Evolutionary conservation across 495 filamentous ascomycete species (phyloP).

Genomic region (Chaetomium tenue): DNA sequence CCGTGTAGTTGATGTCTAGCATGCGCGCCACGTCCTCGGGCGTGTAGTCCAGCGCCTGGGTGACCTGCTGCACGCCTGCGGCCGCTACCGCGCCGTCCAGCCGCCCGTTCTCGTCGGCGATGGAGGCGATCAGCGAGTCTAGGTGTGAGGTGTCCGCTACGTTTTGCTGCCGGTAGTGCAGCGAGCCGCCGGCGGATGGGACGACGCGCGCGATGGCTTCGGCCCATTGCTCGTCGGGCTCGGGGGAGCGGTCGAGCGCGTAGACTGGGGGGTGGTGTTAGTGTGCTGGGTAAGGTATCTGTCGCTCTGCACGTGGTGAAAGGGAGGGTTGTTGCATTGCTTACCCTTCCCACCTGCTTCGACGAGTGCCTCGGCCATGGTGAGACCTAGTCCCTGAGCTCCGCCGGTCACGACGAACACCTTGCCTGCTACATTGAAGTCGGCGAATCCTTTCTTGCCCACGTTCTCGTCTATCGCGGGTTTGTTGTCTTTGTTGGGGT

Average conservation of each 20-base stretch:
- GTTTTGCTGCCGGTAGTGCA: slow-evolving; percentile 64
- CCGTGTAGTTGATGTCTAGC: slow-evolving; percentile 74
- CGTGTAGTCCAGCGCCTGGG: slow-evolving; percentile 66
- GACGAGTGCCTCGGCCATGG: slow-evolving; percentile 65
- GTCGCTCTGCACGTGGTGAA: no score
- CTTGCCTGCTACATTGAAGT: slow-evolving; percentile 56
- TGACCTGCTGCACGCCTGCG: slow-evolving; percentile 71
- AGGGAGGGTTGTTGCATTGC: background rate
- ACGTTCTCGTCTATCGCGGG: slow-evolving; percentile 14
- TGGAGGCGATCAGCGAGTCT: slow-evolving; percentile 52
- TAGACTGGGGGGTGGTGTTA: slow-evolving; percentile 48
- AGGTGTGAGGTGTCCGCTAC: slow-evolving; percentile 59
- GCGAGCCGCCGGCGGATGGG: slow-evolving; percentile 50
- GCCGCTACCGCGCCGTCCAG: slow-evolving; percentile 76
- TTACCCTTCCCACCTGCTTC: slow-evolving; percentile 67
- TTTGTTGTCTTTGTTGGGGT: background rate
- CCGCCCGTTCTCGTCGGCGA: slow-evolving; percentile 54
- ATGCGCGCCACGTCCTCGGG: slow-evolving; percentile 65
- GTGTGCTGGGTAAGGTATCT: background rate
- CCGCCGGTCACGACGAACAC: slow-evolving; percentile 64
- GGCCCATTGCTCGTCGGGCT: slow-evolving; percentile 49
- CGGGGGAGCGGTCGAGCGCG: slow-evolving; percentile 58
- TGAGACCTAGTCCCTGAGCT: slow-evolving; percentile 61
- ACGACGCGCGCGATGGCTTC: slow-evolving; percentile 50
- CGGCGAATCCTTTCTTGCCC: slow-evolving; percentile 33